Base-by-base conservation (phyloP, 768 basidiomycete species). In the Tremella yokohamensis region DNA sequence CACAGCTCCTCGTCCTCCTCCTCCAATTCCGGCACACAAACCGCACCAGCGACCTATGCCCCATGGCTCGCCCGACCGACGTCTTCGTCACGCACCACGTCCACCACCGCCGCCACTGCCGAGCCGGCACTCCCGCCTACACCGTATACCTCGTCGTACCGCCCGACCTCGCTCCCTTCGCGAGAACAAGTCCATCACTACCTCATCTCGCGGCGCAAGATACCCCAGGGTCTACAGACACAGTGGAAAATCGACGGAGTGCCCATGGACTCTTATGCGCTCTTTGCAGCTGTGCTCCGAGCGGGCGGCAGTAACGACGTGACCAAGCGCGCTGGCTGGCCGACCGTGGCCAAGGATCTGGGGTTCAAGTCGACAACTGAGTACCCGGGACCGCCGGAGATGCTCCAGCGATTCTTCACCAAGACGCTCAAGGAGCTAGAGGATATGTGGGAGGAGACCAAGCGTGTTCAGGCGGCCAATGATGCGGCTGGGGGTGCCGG, bases 391-490 rank as follows among this genome's bases (percentile, higher is more conserved):
- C 51, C 12, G 13, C 45, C 8, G 40, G 37, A 13, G 42, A 56
- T 3, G 57, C 47, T 22, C 47, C 50, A 24, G 44, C 54, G 34
- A 20, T 68, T 64, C 49, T 69, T 61, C 52, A 20, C 51, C 3
- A 25, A 29, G 44, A 49, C 54, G 26, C 37, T 66, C 16, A 61
- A 63, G 12, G 64, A 60, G 3, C 45, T 69, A 24, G 68, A 69
- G 45, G 53, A 54, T 38, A n/a, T 69, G 15, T 69, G 68, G 68
- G 68, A 69, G 25, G 38, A 51, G 52, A 69, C 64, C 2, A 66
- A 69, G 42, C 40, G 45, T 15, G 22, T 45, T 8, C n/a, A 45
- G n/a, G 56, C 49, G 11, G 64, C 62, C 22, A 58, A 57, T 39
- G 42, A 34, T 34, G 29, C 29, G 6, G 29, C 29, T 34, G 29